Evolutionary conservation across 805 yeast species (phyloP).

Genomic region (Isabelozyma pseudorhagii): DNA sequence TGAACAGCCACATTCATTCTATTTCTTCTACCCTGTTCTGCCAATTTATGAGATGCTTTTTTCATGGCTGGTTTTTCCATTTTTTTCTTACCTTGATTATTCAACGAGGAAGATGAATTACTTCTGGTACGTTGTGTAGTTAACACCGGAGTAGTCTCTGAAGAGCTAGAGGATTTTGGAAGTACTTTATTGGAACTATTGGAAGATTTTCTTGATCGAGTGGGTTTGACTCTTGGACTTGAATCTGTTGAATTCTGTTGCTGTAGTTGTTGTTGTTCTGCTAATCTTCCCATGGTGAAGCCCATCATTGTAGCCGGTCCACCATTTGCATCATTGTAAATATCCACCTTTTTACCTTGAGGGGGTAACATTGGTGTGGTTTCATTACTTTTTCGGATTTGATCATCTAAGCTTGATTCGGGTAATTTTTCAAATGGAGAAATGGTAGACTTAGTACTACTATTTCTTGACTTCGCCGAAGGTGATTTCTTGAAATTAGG

Average conservation of each 20-base stretch:
- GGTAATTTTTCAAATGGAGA: conserved; percentile 24
- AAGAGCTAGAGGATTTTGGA: conserved; percentile 2
- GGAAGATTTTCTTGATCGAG: conserved; percentile 10
- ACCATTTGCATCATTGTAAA: conserved; percentile 11
- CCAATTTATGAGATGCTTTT: conserved; percentile 79
- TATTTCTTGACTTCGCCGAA: not conserved
- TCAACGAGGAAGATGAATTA: conserved; percentile 1
- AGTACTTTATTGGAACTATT: conserved; percentile 1
- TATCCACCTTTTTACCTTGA: conserved; percentile 25
- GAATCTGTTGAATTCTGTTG: not conserved
- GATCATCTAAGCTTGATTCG: conserved; percentile 17
- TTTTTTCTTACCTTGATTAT: conserved; percentile 5
- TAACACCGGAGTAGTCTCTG: conserved; percentile 3
- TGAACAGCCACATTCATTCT: conserved; percentile 85
- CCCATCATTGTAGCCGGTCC: conserved; percentile 41
- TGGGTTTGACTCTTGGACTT: conserved; percentile 1
- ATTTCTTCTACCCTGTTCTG: conserved; percentile 95
- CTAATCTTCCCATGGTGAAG: conserved; percentile 44
- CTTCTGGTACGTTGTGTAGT: conserved; percentile 9
- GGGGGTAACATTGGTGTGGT: conserved; percentile 39
- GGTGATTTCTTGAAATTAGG: conserved; percentile 3
- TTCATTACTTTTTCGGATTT: not conserved
- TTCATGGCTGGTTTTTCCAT: conserved; percentile 39
- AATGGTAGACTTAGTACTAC: conserved; percentile 3
- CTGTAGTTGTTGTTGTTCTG: conserved; percentile 23